Evolutionary conservation across 108 stramenopile genomes (phyloP).

Genomic region (Fistulifera pelliculosa): DNA sequence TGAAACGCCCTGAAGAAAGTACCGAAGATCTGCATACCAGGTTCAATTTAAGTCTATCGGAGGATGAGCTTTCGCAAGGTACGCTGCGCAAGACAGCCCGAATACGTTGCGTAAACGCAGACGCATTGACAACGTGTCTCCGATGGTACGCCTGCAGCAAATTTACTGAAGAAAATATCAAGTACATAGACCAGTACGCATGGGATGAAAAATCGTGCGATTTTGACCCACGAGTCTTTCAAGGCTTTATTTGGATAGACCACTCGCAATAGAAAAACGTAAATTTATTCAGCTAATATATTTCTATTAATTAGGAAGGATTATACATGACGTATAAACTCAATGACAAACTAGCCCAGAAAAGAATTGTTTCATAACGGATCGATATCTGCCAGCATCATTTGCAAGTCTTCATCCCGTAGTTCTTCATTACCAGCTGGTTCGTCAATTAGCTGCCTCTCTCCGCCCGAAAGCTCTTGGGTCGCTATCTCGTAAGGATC

Average conservation of each 20-base stretch:
- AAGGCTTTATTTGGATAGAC: constrained; percentile 53
- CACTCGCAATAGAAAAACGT: no score
- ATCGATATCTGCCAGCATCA: constrained; percentile 57
- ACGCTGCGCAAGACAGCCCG: constrained; percentile 10
- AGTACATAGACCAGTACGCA: constrained; percentile 34
- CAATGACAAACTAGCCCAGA: no score
- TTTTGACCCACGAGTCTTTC: constrained; percentile 72
- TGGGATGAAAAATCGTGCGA: constrained; percentile 47
- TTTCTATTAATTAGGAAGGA: no score
- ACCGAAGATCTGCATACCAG: neutral
- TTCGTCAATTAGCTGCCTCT: no score
- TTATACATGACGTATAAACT: no score
- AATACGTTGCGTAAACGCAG: constrained; percentile 24
- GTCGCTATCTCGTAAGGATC: constrained; percentile 25
- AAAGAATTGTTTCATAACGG: constrained; percentile 18
- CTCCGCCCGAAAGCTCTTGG: no score
- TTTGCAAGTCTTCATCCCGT: constrained; percentile 40
- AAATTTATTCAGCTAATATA: no score
- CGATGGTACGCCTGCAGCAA: constrained; percentile 45
- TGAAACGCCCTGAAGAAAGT: neutral
- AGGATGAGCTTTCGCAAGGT: neutral
- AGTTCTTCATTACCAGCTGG: constrained; percentile 18
- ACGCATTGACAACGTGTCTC: constrained; percentile 8
- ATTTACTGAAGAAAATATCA: constrained; percentile 32
- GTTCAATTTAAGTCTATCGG: neutral